A percentile compares a stretch with the other conserved stretches of the same genome.
Evolutionary conservation across 768 basidiomycete species (phyloP).

Genomic region (Daedaleopsis nitida): DNA sequence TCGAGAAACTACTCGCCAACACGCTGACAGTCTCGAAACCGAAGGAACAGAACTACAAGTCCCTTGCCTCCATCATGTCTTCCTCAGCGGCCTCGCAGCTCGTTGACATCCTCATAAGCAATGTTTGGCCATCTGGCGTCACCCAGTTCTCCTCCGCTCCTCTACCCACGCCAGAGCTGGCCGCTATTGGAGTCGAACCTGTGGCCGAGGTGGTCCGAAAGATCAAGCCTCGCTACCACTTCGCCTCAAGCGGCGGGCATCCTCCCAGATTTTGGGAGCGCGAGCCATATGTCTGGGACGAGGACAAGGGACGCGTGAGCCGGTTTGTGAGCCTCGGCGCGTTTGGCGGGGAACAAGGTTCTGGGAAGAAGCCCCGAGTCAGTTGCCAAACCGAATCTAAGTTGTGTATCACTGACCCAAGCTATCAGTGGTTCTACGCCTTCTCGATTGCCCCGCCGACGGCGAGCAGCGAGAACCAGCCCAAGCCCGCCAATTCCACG

Average conservation of each 20-base stretch:
- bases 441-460: slow-evolving; percentile 73
- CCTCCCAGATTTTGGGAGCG: slow-evolving; percentile 90
- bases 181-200: slow-evolving; percentile 50
- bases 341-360: slow-evolving; percentile 67
- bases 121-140: slow-evolving; percentile 73
- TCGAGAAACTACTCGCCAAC: slow-evolving; percentile 74
- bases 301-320: slow-evolving; percentile 64
- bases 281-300: slow-evolving; percentile 88
- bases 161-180: slow-evolving; percentile 43
- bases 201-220: slow-evolving; percentile 65
- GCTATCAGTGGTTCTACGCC: slow-evolving; percentile 91
- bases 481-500: slow-evolving; percentile 63
- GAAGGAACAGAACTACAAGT: slow-evolving; percentile 52
- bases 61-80: slow-evolving; percentile 69
- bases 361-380: slow-evolving; percentile 83
- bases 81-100: slow-evolving; percentile 61
- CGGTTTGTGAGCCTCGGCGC: slow-evolving; percentile 87
- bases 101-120: slow-evolving; percentile 80
- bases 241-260: slow-evolving; percentile 66
- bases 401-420: neutral
- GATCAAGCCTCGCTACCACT: slow-evolving; percentile 86
- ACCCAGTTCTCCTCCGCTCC: slow-evolving; percentile 60
- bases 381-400: slow-evolving; percentile 28
- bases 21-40: slow-evolving; percentile 54
- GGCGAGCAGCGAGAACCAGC: slow-evolving; percentile 35